phyloP scores from a whole-genome alignment of 805 yeast genomes.

The Cyberlindnera bimundalis region DNA sequence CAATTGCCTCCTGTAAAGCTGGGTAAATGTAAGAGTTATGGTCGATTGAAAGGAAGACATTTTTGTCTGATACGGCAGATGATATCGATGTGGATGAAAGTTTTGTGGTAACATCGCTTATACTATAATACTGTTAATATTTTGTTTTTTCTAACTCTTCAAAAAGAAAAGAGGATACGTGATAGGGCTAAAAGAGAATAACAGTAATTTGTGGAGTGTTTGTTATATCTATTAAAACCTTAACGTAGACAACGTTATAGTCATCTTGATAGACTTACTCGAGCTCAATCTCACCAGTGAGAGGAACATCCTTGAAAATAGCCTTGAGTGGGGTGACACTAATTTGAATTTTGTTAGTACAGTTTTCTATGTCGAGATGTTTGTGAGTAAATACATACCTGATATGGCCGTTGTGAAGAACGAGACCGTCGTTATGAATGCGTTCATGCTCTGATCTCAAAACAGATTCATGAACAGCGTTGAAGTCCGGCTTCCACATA shows the following conservation, averaged over 20 bases:
- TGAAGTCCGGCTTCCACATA: slow-evolving; percentile 83
- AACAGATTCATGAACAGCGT: slow-evolving; percentile 55
- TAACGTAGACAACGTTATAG: background rate
- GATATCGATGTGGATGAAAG: background rate
- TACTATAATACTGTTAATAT: no score
- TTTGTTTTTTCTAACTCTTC: no score
- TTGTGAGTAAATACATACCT: slow-evolving; percentile 22
- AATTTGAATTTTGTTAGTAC: slow-evolving; percentile 30
- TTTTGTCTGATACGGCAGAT: background rate
- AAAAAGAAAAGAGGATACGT: background rate
- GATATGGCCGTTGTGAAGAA: slow-evolving; percentile 28
- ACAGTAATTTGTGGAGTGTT: background rate
- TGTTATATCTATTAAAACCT: background rate
- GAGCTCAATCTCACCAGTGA: slow-evolving; percentile 56
- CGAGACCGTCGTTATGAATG: slow-evolving; percentile 29
- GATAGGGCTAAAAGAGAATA: slow-evolving; percentile 1
- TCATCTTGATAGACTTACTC: slow-evolving; percentile 20
- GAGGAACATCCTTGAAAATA: slow-evolving; percentile 54
- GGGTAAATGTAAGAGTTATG: slow-evolving; percentile 39
- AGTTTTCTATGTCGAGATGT: background rate
- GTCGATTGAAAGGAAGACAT: slow-evolving; percentile 31
- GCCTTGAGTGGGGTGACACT: slow-evolving; percentile 75
- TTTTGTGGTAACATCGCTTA: background rate
- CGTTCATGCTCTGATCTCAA: slow-evolving; percentile 31
- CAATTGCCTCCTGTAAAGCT: slow-evolving; percentile 33